Conservation (phyloP, 257 asterid species). For the Solanum tarijense region DNA sequence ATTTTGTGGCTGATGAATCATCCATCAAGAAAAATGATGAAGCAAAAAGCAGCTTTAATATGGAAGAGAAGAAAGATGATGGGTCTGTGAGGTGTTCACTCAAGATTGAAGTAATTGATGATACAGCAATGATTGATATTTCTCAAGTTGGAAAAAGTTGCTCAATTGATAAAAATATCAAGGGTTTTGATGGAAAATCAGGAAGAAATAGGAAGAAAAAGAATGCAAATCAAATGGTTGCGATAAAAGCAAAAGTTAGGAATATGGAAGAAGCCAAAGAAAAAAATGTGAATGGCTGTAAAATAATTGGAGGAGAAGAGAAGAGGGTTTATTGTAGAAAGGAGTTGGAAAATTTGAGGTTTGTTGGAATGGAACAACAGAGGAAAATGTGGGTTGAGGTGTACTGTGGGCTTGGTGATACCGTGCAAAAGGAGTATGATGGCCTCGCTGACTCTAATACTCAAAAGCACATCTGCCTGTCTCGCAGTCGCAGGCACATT, state of each 20-base stretch:
- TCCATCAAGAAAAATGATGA: background rate
- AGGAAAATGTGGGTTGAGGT: conserved; percentile 69
- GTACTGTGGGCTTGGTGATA: conserved; percentile 54
- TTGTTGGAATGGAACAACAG: conserved; percentile 44
- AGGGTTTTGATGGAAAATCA: background rate
- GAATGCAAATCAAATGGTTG: background rate
- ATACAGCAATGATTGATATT: conserved; percentile 21
- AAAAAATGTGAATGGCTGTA: background rate
- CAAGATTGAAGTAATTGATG: conserved; percentile 24
- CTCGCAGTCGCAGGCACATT: conserved; percentile 36
- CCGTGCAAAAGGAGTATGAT: conserved; percentile 50
- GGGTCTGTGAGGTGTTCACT: conserved; percentile 12
- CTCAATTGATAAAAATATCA: background rate
- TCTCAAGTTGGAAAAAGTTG: conserved; percentile 1
- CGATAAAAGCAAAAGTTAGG: conserved; percentile 21
- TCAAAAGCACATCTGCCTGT: conserved; percentile 15
- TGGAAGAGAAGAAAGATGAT: background rate
- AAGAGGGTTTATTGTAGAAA: conserved; percentile 37
- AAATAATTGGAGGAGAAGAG: conserved; percentile 19
- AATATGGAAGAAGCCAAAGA: conserved; percentile 7
- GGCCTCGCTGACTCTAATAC: conserved; percentile 13
- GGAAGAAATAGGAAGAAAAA: conserved; percentile 1
- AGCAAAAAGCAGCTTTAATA: background rate
- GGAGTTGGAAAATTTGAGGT: conserved; percentile 63
- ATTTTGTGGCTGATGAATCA: background rate